Evolutionary conservation across 2,329 filamentous ascomycete genomes (phyloP).

Genomic region (Penicillium sp.): DNA sequence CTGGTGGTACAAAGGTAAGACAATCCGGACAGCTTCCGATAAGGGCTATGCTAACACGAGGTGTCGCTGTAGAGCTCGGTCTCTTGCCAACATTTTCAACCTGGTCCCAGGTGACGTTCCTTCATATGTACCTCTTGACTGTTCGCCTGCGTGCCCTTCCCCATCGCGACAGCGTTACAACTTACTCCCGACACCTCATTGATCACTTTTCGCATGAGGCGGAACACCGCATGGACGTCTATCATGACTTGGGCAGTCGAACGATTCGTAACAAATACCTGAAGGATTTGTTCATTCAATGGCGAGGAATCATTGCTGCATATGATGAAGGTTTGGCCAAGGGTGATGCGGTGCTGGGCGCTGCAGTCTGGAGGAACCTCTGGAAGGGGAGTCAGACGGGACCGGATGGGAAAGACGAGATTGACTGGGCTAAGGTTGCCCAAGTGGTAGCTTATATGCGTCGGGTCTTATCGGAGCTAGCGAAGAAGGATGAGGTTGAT

Average conservation of each 20-base stretch:
- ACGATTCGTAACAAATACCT: constrained; percentile 58
- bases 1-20: constrained; percentile 77
- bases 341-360: constrained; percentile 47
- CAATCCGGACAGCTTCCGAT: background rate
- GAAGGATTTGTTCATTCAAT: constrained; percentile 90
- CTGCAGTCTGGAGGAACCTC: constrained; percentile 89
- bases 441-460: constrained; percentile 62
- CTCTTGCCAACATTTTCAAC: constrained; percentile 86
- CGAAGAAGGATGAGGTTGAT: constrained; percentile 51
- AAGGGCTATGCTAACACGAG: background rate
- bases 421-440: constrained; percentile 60
- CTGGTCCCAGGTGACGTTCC: constrained; percentile 93
- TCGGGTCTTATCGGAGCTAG: constrained; percentile 53
- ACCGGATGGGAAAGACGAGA: constrained; percentile 41
- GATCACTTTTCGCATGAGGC: constrained; percentile 78
- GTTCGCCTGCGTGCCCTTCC: constrained; percentile 75
- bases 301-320: constrained; percentile 78
- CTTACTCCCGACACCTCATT: constrained; percentile 84
- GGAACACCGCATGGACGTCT: constrained; percentile 62
- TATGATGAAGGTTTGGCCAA: constrained; percentile 48
- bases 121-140: constrained; percentile 90
- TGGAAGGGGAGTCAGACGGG: constrained; percentile 66
- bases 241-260: constrained; percentile 50
- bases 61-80: constrained; percentile 58
- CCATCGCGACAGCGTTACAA: constrained; percentile 60